Percentiles rank a stretch among this genome's conserved stretches.
These are phyloP conservation scores for Venturiaceae sp. DNA, from an alignment of 2,329 filamentous ascomycete species.

Conservation along the genomic window DNA sequence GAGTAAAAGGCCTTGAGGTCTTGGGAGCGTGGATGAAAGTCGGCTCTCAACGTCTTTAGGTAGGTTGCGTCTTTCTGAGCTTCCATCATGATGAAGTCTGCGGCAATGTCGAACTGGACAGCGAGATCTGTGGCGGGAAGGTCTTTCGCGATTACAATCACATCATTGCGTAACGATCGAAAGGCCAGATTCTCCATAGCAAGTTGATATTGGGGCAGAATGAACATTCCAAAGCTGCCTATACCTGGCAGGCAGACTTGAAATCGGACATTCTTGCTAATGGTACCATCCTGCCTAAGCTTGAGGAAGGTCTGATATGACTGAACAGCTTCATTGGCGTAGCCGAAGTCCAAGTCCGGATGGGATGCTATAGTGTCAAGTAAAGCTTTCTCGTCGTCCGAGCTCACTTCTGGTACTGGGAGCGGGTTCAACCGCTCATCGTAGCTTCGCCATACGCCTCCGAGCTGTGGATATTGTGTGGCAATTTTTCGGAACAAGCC, in stretches of 20 bases:
- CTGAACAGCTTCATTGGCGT: conserved; percentile 21
- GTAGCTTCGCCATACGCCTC: not conserved
- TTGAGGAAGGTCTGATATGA: conserved; percentile 22
- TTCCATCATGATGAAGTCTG: not conserved
- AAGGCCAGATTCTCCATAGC: conserved; percentile 24
- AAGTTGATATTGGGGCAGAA: conserved; percentile 17
- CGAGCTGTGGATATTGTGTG: not conserved
- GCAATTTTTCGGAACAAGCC: conserved; percentile 7
- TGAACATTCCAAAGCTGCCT: conserved; percentile 10
- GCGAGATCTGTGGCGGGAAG: not conserved
- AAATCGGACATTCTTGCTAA: conserved; percentile 19
- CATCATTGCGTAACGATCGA: conserved; percentile 18
- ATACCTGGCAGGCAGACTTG: conserved; percentile 24
- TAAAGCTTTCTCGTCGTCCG: conserved; percentile 6
- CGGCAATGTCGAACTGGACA: not conserved
- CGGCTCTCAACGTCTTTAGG: not conserved
- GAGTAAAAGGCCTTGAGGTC: not conserved
- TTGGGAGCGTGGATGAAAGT: not conserved
- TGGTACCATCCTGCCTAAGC: conserved; percentile 19
- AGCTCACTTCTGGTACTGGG: not conserved
- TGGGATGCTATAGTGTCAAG: conserved; percentile 8
- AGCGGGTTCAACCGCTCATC: not conserved
- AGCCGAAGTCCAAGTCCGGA: conserved; percentile 17
- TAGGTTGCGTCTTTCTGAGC: not conserved
- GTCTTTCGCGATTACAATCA: conserved; percentile 8